Conservation (phyloP, 371 early-diverging fungal species). For the Ordospora colligata region DNA sequence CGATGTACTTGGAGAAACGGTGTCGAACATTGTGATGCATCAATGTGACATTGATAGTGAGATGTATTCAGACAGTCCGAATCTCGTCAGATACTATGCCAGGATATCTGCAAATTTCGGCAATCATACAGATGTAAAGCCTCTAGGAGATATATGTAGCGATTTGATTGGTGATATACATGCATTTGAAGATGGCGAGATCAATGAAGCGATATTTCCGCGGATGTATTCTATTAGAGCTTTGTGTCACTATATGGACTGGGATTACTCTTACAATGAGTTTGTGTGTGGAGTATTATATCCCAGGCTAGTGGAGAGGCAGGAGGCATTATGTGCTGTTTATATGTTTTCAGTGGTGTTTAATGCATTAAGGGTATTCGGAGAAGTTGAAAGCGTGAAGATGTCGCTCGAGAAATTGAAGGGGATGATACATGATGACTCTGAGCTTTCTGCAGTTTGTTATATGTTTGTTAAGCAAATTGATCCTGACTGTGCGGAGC, state of each 20-base stretch:
- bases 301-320: conserved; percentile 25
- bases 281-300: conserved; percentile 46
- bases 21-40: conserved; percentile 20
- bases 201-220: conserved; percentile 7
- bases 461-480: conserved; percentile 54
- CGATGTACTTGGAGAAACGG: conserved; percentile 13
- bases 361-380: conserved; percentile 42
- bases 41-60: conserved; percentile 37
- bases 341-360: conserved; percentile 38
- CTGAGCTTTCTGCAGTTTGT: conserved; percentile 27
- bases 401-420: conserved; percentile 32
- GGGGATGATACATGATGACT: not conserved
- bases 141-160: conserved; percentile 6
- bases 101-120: conserved; percentile 26
- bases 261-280: conserved; percentile 60
- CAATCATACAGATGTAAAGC: not conserved
- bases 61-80: not conserved
- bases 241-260: conserved; percentile 56
- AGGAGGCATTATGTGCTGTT: conserved; percentile 25
- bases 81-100: not conserved
- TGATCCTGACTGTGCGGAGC: conserved; percentile 16
- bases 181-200: conserved; percentile 1
- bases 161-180: not conserved
- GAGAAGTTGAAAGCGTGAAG: conserved; percentile 45
- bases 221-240: conserved; percentile 36